Percentiles rank a stretch among this genome's conserved stretches.
Conservation (phyloP, 495 filamentous ascomycete genomes). For the Usnea hakonensis region DNA sequence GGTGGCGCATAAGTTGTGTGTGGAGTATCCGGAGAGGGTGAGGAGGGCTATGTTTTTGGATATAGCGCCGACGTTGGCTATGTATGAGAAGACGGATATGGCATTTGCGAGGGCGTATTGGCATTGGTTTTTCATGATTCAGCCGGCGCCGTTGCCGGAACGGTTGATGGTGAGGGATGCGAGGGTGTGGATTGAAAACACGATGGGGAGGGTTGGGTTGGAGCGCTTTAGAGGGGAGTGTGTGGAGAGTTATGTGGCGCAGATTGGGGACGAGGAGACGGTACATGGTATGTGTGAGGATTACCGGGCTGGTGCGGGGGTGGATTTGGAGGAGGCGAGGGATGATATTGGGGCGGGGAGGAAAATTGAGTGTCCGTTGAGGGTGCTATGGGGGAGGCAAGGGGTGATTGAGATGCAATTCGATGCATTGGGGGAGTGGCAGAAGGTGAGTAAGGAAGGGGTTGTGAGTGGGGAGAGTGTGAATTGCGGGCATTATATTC, state of each 20-base stretch:
- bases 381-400: conserved; percentile 32
- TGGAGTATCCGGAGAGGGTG: conserved; percentile 30
- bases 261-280: conserved; percentile 23
- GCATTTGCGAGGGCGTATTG: conserved; percentile 33
- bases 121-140: conserved; percentile 41
- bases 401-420: conserved; percentile 32
- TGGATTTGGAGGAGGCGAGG: conserved; percentile 33
- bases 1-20: conserved; percentile 34
- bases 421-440: conserved; percentile 33
- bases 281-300: conserved; percentile 39
- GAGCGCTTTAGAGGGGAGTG: conserved; percentile 20
- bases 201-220: conserved; percentile 20
- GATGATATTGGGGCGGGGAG: conserved; percentile 27
- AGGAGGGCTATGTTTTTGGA: conserved; percentile 32
- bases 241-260: conserved; percentile 26
- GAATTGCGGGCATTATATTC: conserved; percentile 37
- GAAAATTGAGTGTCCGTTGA: conserved; percentile 32
- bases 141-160: conserved; percentile 33
- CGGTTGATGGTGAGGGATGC: conserved; percentile 24
- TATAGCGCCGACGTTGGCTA: conserved; percentile 34
- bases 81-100: conserved; percentile 29
- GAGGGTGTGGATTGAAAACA: conserved; percentile 20
- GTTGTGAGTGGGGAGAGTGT: conserved; percentile 28
- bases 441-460: conserved; percentile 24
- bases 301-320: conserved; percentile 33